Percentiles rank a stretch among this genome's conserved stretches.
Conservation (phyloP, 805 yeast species). For the Pichia insulana region DNA sequence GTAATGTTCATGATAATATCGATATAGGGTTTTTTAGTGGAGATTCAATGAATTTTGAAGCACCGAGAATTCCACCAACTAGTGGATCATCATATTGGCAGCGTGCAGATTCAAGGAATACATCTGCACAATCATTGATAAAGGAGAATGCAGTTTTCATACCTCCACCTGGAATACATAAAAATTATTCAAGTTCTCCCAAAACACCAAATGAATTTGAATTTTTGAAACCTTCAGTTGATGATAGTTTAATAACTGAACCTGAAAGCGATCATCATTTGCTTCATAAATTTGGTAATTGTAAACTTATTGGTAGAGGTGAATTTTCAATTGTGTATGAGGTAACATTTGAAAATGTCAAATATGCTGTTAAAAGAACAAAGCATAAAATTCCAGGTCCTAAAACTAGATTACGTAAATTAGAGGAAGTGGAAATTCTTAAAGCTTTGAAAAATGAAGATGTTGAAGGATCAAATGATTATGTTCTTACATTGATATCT, state of each 20-base stretch:
- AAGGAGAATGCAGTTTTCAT: conserved; percentile 12
- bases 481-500: conserved; percentile 69
- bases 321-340: conserved; percentile 86
- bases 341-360: conserved; percentile 56
- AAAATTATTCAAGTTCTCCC: conserved; percentile 8
- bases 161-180: conserved; percentile 5
- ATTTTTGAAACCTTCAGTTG: neutral
- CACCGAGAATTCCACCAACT: neutral
- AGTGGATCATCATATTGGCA: conserved; percentile 16
- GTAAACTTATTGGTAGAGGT: conserved; percentile 69
- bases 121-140: conserved; percentile 8
- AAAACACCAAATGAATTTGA: conserved; percentile 14
- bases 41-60: neutral
- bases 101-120: conserved; percentile 16
- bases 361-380: conserved; percentile 83
- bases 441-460: conserved; percentile 23
- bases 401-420: conserved; percentile 49
- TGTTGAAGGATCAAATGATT: conserved; percentile 37
- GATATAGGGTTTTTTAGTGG: conserved; percentile 23
- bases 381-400: conserved; percentile 54
- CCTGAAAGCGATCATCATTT: conserved; percentile 34
- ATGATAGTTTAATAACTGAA: conserved; percentile 8
- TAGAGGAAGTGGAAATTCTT: conserved; percentile 73
- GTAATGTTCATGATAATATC: conserved; percentile 32
- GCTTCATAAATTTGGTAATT: conserved; percentile 50